Conservation (phyloP, 1,284 basidiomycete genomes). For the Wallemia mellicola region DNA sequence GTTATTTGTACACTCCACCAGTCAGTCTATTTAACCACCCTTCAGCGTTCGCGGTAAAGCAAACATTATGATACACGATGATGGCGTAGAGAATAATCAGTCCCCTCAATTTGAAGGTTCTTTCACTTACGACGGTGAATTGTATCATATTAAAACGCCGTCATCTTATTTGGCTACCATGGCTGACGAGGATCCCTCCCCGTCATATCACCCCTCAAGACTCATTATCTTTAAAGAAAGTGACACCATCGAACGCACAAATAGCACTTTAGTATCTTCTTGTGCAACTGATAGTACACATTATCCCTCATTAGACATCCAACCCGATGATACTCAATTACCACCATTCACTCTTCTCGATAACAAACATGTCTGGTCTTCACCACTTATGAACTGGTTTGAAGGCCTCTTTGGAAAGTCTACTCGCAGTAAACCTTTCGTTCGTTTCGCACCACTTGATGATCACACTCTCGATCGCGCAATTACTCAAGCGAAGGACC, state of each 20-base stretch:
- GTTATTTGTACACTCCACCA: not conserved
- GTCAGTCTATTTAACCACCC: too few relatives aligned
- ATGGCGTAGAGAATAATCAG: conserved; percentile 24
- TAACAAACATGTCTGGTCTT: not conserved
- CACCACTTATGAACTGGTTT: not conserved
- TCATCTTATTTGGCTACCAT: conserved; percentile 32
- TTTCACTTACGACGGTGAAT: conserved; percentile 33
- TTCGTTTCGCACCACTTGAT: not conserved
- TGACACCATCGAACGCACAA: conserved; percentile 22
- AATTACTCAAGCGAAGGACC: not conserved
- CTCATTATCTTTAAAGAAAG: conserved; percentile 42
- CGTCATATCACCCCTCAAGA: conserved; percentile 20
- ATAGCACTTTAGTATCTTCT: not conserved
- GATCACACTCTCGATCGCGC: not conserved
- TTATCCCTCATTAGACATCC: conserved; percentile 2
- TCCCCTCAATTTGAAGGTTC: conserved; percentile 41
- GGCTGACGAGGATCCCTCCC: conserved; percentile 26
- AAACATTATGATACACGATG: conserved; percentile 34
- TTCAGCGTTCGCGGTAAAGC: conserved; percentile 32
- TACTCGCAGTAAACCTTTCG: not conserved
- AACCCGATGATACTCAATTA: too few relatives aligned
- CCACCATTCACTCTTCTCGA: not conserved
- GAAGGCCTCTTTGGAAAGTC: not conserved
- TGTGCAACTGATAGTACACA: conserved; percentile 1
- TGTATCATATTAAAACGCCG: conserved; percentile 41